These are phyloP conservation scores for Clarireedia sp. DNA, from an alignment of 2,329 filamentous ascomycete species.

Conservation along the genomic window DNA sequence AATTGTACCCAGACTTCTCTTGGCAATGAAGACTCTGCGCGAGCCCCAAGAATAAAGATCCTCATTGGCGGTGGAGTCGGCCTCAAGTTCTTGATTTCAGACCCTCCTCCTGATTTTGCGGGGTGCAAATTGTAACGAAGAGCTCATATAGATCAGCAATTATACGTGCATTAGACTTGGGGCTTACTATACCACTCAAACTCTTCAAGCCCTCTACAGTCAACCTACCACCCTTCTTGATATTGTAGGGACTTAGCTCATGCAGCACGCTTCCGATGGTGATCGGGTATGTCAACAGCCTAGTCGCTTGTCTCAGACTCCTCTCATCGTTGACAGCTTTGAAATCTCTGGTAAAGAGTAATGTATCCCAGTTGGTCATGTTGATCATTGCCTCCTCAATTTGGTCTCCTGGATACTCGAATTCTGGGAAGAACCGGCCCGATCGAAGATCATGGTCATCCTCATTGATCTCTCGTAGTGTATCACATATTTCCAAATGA, in stretches of 20 bases:
- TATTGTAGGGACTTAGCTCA: conserved; percentile 85
- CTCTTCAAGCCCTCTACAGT: conserved; percentile 89
- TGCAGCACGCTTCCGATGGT: conserved; percentile 89
- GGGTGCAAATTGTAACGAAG: conserved; percentile 91
- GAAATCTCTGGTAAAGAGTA: conserved; percentile 87
- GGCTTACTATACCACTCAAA: conserved; percentile 63
- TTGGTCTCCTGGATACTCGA: conserved; percentile 80
- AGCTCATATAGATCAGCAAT: conserved; percentile 41
- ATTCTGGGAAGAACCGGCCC: conserved; percentile 87
- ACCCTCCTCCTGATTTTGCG: conserved; percentile 66
- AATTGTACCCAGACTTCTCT: conserved; percentile 91
- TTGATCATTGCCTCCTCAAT: conserved; percentile 91
- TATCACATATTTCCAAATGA: conserved; percentile 88
- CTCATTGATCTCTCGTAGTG: conserved; percentile 87
- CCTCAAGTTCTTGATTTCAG: conserved; percentile 68
- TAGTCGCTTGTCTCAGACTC: conserved; percentile 85
- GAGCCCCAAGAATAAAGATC: conserved; percentile 86
- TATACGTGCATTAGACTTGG: neutral
- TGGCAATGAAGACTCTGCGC: conserved; percentile 93
- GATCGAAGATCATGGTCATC: conserved; percentile 93
- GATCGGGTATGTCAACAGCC: conserved; percentile 85
- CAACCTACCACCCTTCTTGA: conserved; percentile 66
- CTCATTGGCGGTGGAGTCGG: conserved; percentile 82
- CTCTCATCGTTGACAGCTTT: conserved; percentile 85
- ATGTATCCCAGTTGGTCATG: conserved; percentile 98